Evolutionary conservation across 371 early-diverging fungal genomes (phyloP), one percentile per base, ranked within the genome.

Genomic region (Saksenaea oblongispora): DNA sequence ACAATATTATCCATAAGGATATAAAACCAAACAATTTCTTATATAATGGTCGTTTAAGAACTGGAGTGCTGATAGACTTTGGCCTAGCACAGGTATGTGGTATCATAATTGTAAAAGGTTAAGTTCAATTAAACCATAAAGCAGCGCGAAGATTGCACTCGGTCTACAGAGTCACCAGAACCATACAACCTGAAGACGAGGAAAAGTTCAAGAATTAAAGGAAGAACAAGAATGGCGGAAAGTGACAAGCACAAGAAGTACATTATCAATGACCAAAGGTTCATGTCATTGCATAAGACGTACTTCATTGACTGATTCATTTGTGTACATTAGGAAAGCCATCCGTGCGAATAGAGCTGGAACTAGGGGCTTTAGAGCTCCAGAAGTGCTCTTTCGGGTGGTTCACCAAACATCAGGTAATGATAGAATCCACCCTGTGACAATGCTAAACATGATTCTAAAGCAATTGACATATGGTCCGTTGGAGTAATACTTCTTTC

Each of bases 281-380:
- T 2, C 10, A 10, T 22, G 22, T 10, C 1, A 22, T 17, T 22
- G 0, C 24, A 0, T 7, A 8, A 22, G 22, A 47, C 2, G 4
- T 17, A 5, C 11, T 22, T 0, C 22, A 1, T 1, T 47, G 22
- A 47, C 39, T 5, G 5, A 22, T 0, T n/a, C 55, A 13, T 54
- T 44, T n/a, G n/a, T 13, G 0, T 4, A 3, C 47, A 53, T 47
- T 68, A 82, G 95, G 58, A 93, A 93, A 10, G 61, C 76, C 8
- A 73, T 97, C 4, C 76, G 84, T 39, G 99, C 98, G 0, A 91
- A 90, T 61, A 87, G 99, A n/a, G 98, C 98, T 9, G 99, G 99
- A n/a, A 99, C 99, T 0, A 82, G 98, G 55, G 99, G 99, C n/a
- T 99, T 98, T 67, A 84, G 99, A 18, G 96, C 99, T 5, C 99